These are phyloP conservation scores for Geotrichum reessii DNA, from an alignment of 1,139 yeast species.

Conservation along the genomic window DNA sequence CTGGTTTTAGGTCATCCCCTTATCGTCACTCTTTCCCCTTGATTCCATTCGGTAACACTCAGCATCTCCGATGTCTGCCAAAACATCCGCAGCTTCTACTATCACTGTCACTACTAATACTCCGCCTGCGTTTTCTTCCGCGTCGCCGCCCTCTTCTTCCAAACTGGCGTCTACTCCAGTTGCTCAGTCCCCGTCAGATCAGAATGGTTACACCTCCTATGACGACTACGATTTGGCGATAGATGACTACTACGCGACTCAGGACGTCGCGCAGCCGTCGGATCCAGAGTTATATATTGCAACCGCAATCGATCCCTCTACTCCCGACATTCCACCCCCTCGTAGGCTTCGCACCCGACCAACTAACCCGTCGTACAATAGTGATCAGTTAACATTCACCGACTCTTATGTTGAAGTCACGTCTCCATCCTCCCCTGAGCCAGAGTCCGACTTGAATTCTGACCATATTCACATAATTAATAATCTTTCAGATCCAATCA, in stretches of 20 bases:
- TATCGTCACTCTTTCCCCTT: not conserved
- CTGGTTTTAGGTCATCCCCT: not conserved
- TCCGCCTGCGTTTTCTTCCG: not conserved
- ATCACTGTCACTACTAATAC: not conserved
- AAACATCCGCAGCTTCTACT: not conserved
- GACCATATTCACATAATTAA: not conserved
- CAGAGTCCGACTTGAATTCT: not conserved
- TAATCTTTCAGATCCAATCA: not conserved
- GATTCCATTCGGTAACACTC: not conserved
- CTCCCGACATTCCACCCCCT: not conserved
- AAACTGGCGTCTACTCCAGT: not conserved
- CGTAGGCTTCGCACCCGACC: not conserved
- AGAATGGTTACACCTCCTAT: not conserved
- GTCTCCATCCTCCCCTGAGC: not conserved
- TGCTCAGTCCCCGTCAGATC: not conserved
- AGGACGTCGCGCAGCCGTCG: not conserved
- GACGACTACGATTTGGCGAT: slow-evolving; percentile 10
- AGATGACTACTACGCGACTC: slow-evolving; percentile 11
- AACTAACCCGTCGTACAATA: not conserved
- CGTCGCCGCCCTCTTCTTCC: not conserved
- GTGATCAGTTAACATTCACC: not conserved
- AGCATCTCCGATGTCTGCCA: not conserved
- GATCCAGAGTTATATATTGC: not conserved
- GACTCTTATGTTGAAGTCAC: not conserved
- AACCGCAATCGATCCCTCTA: not conserved